Base-by-base conservation (phyloP, 345 rosid species). In the Dovyalis caffra region DNA sequence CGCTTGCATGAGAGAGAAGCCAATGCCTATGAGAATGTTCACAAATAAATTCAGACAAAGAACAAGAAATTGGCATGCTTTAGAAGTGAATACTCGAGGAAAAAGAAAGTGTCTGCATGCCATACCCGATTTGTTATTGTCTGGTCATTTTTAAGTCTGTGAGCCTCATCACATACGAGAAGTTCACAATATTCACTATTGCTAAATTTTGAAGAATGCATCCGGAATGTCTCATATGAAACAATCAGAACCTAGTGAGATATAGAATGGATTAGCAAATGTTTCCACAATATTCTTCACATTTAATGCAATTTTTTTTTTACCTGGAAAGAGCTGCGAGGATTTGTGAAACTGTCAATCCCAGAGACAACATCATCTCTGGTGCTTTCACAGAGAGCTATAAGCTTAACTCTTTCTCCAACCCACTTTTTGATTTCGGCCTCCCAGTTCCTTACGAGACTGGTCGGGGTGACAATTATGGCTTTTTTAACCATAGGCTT, bases 381-480 rank as follows among this genome's bases (percentile, higher is more conserved):
- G 69, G 90, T 88, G 85, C 97, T 93, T 86, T 95, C 99, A 84
- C 99, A 90, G 26, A 95, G 96, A 80, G 97, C 97, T 73, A 95
- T 75, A 69, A 95, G 94, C 74, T 85, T 89, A 79, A 95, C 87
- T 87, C 96, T 88, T 66, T 91, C 93, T 61, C 98, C 96, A 75
- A 93, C 88, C 99, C 99, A 95, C 84, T 95, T 95, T 71, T 81
- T 80, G 70, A 95, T 91, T 86, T 95, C 99, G 74, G 93, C 96
- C 81, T 95, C 99, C 99, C 99, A 95, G 71, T 95, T 95, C 81
- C 96, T 93, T 61, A 95, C 99, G 78, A 95, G 99, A 84, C 99
- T 95, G 60, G 99, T 95, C 66, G 99, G 99, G 43, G 99, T 95
- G 83, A 91, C 98, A 80, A 95, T 85, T 70, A 93, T 93, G 80